Conservation (phyloP, 345 rosid species). For the Eucalyptus rudis region DNA sequence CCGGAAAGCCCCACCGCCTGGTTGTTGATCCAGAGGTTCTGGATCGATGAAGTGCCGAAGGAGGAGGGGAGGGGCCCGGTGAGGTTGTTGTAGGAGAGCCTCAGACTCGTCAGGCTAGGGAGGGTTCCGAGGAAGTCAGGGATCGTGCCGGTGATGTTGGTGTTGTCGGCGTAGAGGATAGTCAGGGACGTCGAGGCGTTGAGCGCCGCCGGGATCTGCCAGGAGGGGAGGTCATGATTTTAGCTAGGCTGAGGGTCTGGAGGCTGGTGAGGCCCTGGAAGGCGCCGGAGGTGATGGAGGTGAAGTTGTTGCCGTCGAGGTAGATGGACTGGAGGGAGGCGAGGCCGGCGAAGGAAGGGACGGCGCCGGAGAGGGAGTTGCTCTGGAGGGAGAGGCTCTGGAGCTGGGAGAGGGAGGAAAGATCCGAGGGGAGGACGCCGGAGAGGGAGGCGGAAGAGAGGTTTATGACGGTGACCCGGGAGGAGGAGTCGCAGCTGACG, state of each 20-base stretch:
- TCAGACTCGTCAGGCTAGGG: slow-evolving; percentile 23
- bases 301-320: slow-evolving; percentile 42
- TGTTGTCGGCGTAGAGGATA: slow-evolving; percentile 23
- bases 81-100: slow-evolving; percentile 58
- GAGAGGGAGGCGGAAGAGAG: slow-evolving; percentile 19
- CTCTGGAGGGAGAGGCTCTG: slow-evolving; percentile 20
- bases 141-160: slow-evolving; percentile 28
- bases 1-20: slow-evolving; percentile 51
- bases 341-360: slow-evolving; percentile 53
- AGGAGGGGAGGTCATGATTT: slow-evolving; percentile 11
- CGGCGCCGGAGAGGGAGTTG: slow-evolving; percentile 36
- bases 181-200: slow-evolving; percentile 16
- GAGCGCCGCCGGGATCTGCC: slow-evolving; percentile 57
- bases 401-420: slow-evolving; percentile 48
- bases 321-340: slow-evolving; percentile 22
- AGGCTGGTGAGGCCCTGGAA: slow-evolving; percentile 51
- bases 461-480: slow-evolving; percentile 28
- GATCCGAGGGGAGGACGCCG: slow-evolving; percentile 34
- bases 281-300: slow-evolving; percentile 31
- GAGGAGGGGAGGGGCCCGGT: slow-evolving; percentile 56
- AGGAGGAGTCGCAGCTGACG: slow-evolving; percentile 24
- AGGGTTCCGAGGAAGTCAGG: slow-evolving; percentile 51
- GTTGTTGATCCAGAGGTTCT: slow-evolving; percentile 53
- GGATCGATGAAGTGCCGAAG: slow-evolving; percentile 28
- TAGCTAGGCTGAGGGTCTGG: slow-evolving; percentile 25